phyloP scores from a whole-genome alignment of 78 protist genomes.

The Cyanophora paradoxa region DNA sequence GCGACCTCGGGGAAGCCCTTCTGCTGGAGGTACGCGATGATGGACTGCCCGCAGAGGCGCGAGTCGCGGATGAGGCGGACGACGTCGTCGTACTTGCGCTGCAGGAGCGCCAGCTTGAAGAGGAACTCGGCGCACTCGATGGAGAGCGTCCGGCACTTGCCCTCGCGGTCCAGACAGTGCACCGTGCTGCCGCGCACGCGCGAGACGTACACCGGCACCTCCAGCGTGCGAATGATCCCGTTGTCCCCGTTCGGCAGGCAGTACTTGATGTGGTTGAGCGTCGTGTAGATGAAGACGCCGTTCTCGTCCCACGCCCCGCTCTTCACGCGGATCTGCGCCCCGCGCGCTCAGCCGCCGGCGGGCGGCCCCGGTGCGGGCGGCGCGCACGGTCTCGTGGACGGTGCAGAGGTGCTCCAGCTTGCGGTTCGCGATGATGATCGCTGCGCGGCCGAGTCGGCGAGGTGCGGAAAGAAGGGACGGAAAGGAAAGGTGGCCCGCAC shows the following conservation, averaged over 20 bases:
- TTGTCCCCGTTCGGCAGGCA: slow-evolving; percentile 78
- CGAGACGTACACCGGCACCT: slow-evolving; percentile 78
- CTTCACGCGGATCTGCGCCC: slow-evolving; percentile 83
- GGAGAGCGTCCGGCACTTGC: slow-evolving; percentile 48
- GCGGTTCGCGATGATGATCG: slow-evolving; percentile 52
- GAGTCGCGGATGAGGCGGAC: background rate
- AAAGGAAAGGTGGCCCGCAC: background rate
- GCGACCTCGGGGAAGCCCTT: slow-evolving; percentile 81
- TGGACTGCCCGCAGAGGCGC: slow-evolving; percentile 72
- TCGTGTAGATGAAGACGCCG: slow-evolving; percentile 84
- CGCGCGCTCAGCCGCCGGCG: too few species aligned
- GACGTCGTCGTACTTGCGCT: slow-evolving; percentile 52
- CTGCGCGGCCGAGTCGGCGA: background rate
- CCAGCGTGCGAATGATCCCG: slow-evolving; percentile 88
- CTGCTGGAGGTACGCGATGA: slow-evolving; percentile 88
- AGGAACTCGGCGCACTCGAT: slow-evolving; percentile 81
- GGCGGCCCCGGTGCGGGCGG: background rate
- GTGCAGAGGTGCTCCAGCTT: slow-evolving; percentile 69
- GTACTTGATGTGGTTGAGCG: slow-evolving; percentile 92
- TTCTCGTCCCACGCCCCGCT: slow-evolving; percentile 87
- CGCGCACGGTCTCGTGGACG: slow-evolving; percentile 69
- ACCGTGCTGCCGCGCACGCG: slow-evolving; percentile 47
- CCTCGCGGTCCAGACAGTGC: slow-evolving; percentile 81
- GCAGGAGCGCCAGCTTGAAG: slow-evolving; percentile 79
- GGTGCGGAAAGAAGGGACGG: background rate